Conservation (phyloP, 345 rosid genomes). For the Citrus unshiu region DNA sequence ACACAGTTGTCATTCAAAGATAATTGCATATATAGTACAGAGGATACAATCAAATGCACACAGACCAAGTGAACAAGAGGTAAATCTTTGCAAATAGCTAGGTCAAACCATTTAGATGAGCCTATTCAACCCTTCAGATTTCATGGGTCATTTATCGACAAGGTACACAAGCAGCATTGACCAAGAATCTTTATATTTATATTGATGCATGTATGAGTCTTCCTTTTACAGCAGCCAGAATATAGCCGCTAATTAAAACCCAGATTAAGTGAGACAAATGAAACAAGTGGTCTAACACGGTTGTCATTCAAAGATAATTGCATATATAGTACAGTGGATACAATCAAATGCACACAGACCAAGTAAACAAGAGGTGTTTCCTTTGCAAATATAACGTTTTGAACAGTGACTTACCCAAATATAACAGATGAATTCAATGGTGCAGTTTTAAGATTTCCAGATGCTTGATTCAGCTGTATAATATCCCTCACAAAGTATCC, state of each 20-base stretch:
- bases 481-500: constrained; percentile 68
- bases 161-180: neutral
- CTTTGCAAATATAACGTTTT: neutral
- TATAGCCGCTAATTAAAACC: neutral
- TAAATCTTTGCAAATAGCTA: neutral
- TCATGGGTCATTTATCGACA: neutral
- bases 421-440: constrained; percentile 43
- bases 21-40: too few species aligned
- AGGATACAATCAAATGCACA: neutral
- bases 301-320: too few species aligned
- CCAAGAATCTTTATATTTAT: neutral
- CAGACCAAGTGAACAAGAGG: neutral
- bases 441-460: constrained; percentile 51
- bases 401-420: constrained; percentile 57
- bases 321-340: too few species aligned
- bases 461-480: constrained; percentile 42
- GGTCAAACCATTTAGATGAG: neutral
- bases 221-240: neutral
- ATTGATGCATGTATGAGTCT: neutral
- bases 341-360: neutral
- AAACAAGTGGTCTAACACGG: neutral
- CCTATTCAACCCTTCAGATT: too few species aligned
- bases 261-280: too few species aligned
- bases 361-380: neutral
- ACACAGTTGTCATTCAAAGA: neutral